Percentiles rank a stretch among this genome's conserved stretches.
These are phyloP conservation scores for Catunica adiposa DNA, from an alignment of 2,329 filamentous ascomycete genomes.

Conservation along the genomic window DNA sequence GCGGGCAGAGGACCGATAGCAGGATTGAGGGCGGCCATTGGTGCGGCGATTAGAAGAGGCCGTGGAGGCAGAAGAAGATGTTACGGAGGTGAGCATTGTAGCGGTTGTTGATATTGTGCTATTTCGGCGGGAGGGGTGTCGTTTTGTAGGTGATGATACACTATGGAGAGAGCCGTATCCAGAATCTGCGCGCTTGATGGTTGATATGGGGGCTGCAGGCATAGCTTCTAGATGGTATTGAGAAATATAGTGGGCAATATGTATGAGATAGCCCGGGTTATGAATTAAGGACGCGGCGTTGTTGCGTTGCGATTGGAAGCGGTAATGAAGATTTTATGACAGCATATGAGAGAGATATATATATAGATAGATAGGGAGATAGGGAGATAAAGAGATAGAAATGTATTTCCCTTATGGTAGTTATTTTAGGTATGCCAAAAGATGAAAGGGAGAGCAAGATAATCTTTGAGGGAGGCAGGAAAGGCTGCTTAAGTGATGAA, in stretches of 20 bases:
- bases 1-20: constrained; percentile 17
- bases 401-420: too few species aligned
- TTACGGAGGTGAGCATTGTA: not conserved
- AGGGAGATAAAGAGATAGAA: too few species aligned
- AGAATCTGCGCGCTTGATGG: constrained; percentile 40
- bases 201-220: not conserved
- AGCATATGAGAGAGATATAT: too few species aligned
- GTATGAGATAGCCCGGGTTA: not conserved
- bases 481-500: not conserved
- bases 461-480: too few species aligned
- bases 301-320: too few species aligned
- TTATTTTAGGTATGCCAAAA: too few species aligned
- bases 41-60: constrained; percentile 18
- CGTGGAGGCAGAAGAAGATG: constrained; percentile 25
- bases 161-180: constrained; percentile 37
- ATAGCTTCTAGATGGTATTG: not conserved
- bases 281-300: not conserved
- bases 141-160: constrained; percentile 11
- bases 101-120: constrained; percentile 19
- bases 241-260: not conserved
- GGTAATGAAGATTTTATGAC: too few species aligned
- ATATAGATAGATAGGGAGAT: too few species aligned
- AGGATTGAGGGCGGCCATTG: constrained; percentile 15
- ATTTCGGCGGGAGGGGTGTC: constrained; percentile 17
- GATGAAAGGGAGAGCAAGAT: too few species aligned